phyloP scores from a whole-genome alignment of 352 stramenopile species.

The Globisporangium cystogenes region DNA sequence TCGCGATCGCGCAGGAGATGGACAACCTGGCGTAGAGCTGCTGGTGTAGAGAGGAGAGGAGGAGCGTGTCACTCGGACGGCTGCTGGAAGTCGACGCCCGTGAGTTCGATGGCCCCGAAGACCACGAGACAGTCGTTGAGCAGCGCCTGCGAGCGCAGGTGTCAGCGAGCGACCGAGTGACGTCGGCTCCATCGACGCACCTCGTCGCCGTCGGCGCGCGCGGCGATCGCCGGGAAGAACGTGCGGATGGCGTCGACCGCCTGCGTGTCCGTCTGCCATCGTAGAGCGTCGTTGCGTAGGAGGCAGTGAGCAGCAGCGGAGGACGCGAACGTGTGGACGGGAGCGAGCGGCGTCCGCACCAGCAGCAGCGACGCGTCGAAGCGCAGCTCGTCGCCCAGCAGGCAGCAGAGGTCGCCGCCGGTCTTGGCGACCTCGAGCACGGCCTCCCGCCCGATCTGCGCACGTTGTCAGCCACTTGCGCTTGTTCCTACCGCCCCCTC shows the following conservation, averaged over 20 bases:
- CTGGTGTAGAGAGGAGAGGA: background rate
- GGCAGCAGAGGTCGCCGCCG: constrained; percentile 48
- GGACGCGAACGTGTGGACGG: no score
- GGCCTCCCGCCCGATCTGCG: constrained; percentile 23
- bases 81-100: constrained; percentile 12
- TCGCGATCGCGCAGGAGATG: constrained; percentile 17
- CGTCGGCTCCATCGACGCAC: no score
- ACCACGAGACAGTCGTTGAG: constrained; percentile 39
- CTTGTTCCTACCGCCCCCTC: no score
- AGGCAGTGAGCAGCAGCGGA: no score
- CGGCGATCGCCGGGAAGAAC: constrained; percentile 61
- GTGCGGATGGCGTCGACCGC: constrained; percentile 45
- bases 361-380: constrained; percentile 34
- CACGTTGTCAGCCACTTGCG: no score
- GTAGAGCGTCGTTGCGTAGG: no score
- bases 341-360: constrained; percentile 15
- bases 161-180: background rate
- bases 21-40: constrained; percentile 12
- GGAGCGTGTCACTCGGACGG: background rate
- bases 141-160: constrained; percentile 6
- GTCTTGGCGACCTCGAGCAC: constrained; percentile 47
- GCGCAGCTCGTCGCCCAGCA: constrained; percentile 37
- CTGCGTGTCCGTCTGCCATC: constrained; percentile 42
- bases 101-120: constrained; percentile 40
- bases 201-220: constrained; percentile 30